phyloP scores from a whole-genome alignment of 192 early-diverging fungal species.

The Rhizoclosmatium globosum region DNA sequence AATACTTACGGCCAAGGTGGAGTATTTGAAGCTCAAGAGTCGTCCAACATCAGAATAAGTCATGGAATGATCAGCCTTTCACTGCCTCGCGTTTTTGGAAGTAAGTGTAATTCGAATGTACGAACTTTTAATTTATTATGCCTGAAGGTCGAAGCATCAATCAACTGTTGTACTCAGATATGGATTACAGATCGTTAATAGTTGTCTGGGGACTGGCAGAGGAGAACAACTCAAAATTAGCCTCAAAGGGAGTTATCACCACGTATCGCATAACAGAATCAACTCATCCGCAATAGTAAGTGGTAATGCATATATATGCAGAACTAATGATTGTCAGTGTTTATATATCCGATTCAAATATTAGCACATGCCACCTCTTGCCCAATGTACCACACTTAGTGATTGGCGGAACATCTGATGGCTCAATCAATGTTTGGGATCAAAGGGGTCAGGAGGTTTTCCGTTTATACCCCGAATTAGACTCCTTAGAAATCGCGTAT shows the following conservation, averaged over 20 bases:
- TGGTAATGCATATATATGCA: background rate
- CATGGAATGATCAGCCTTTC: slow-evolving; percentile 42
- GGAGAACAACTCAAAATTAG: background rate
- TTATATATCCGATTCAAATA: slow-evolving; percentile 43
- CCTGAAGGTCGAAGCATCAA: slow-evolving; percentile 22
- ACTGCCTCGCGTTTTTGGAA: slow-evolving; percentile 23
- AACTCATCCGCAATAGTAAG: slow-evolving; percentile 42
- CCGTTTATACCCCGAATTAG: slow-evolving; percentile 4
- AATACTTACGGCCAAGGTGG: slow-evolving; percentile 38
- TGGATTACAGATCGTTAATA: slow-evolving; percentile 42
- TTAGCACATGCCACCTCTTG: slow-evolving; percentile 35
- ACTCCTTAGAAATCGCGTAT: background rate
- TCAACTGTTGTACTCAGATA: slow-evolving; percentile 36
- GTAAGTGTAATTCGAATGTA: slow-evolving; percentile 11
- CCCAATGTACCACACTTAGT: slow-evolving; percentile 46
- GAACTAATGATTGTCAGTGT: slow-evolving; percentile 25
- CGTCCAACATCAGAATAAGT: slow-evolving; percentile 40
- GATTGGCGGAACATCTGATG: slow-evolving; percentile 56
- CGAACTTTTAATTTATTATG: background rate
- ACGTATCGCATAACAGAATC: slow-evolving; percentile 52
- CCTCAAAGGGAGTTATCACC: slow-evolving; percentile 41
- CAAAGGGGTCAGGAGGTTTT: slow-evolving; percentile 35
- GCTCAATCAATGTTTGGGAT: slow-evolving; percentile 56
- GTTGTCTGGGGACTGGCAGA: slow-evolving; percentile 28
- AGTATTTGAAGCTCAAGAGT: slow-evolving; percentile 17